Evolutionary conservation across 2,329 filamentous ascomycete genomes (phyloP), one percentile per base, ranked within the genome.

Genomic region (Colletotrichum abscissum): DNA sequence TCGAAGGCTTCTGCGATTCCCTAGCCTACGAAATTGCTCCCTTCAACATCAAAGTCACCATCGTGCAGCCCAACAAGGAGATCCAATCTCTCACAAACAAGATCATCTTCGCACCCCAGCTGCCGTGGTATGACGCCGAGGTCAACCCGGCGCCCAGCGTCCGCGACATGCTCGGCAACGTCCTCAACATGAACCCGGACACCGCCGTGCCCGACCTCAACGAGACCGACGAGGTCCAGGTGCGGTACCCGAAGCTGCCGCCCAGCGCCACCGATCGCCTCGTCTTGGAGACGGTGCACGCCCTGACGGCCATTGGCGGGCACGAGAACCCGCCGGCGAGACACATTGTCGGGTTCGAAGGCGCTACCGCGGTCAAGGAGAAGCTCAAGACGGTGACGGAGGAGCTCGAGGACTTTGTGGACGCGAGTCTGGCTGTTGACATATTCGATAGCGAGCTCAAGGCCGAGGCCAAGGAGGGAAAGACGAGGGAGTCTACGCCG

Each of bases 351-450:
- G 96, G 97, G 0, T 91, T 93, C 67, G 97, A 98, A 82, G 96
- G 94, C 0, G 93, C 96, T 14, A 88, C 91, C 6, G 94, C 94
- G 54, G 96, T 98, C 52, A 97, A 96, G 81, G 97, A 98, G 84
- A 98, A 98, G 84, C 86, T 99, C 69, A 98, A 97, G 85, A 98
- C 95, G 2, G 94, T 98, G 3, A 97, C 95, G 75, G 95, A 98
- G 81, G 97, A 98, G 84, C 85, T 98, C 69, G 97, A 98, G 82
- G 97, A 98, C 77, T 98, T 98, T 82, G 93, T 98, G 33, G 95
- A 97, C 78, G 93, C 95, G 30, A 98, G 95, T 78, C 88, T 93
- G 76, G 92, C 94, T 0, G 95, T 97, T 19, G 95, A 98, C 81
- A 93, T 95, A 33, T 90, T 89, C 73, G 88, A 90, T 55, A 89